Evolutionary conservation across 192 early-diverging fungal species (phyloP), one percentile per base, ranked within the genome.

Genomic region (Coemansia sp.): DNA sequence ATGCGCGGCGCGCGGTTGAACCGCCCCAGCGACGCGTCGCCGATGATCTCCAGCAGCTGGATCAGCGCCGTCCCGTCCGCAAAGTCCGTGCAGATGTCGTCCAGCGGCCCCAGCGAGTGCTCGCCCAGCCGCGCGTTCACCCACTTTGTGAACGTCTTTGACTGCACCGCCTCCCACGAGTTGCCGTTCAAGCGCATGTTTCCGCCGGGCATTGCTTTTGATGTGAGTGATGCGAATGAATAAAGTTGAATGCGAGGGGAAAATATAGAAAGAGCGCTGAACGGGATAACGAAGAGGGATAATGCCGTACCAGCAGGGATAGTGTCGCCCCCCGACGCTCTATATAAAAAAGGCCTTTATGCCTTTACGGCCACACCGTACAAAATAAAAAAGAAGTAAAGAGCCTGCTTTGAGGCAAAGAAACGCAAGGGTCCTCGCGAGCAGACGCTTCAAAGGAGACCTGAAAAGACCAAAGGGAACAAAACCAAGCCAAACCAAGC

Each of bases 1-100:
- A 97, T 85, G 62, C 86, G 86, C 6, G 96, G 94, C 67, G 85
- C 86, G 56, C 86, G 87, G 81, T 94, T 96, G 82, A 91, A 95
- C 50, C 83, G 83, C 18, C 92, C 92, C 8, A 98, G 76, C 24
- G 85, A 86, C 58, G 87, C 86, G 64, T 94, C 93, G 38, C 95
- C 92, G 72, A 98, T 96, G 65, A 98, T 94, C 85, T 98, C 94
- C 84, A 90, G 69, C 19, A 91, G 69, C 58, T 87, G 76, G 54
- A 91, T 86, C 29, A 91, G 82, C 55, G 82, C 85, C 40, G 86
- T 86, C 30, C 89, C 89, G 51, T 82, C 78, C 4, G 81, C 65
- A 43, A 91, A 73, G 50, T 91, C 89, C 4, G 72, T 82, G 60
- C 67, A 77, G n/a, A 91, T 64, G 53, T 83, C 73, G 50, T 69